Conservation (phyloP, 805 yeast species). For the Kazachstania africana region DNA sequence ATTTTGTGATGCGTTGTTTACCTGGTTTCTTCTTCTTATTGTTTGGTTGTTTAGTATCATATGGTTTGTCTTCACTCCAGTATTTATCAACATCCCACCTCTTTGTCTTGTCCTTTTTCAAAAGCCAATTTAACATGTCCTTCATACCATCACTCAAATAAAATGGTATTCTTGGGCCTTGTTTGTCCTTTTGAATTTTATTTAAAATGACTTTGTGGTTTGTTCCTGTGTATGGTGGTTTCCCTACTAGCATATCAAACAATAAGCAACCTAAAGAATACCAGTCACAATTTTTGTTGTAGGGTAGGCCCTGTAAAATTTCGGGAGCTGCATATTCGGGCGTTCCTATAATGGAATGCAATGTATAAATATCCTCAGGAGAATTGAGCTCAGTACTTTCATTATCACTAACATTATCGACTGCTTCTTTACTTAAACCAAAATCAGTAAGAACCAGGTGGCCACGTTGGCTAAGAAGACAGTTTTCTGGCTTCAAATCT, state of each 20-base stretch:
- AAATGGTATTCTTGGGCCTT: conserved; percentile 47
- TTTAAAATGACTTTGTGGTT: conserved; percentile 66
- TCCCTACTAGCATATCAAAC: conserved; percentile 70
- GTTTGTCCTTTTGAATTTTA: conserved; percentile 57
- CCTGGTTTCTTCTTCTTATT: conserved; percentile 19
- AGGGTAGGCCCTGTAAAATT: conserved; percentile 62
- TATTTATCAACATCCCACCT: conserved; percentile 50
- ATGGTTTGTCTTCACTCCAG: conserved; percentile 26
- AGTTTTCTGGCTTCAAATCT: conserved; percentile 83
- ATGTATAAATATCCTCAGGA: conserved; percentile 23
- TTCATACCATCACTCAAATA: conserved; percentile 72
- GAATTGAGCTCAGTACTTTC: conserved; percentile 2
- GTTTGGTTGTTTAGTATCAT: conserved; percentile 5
- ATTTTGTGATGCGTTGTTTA: conserved; percentile 22
- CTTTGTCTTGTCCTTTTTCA: conserved; percentile 59
- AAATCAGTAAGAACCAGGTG: conserved; percentile 77
- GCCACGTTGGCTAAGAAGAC: conserved; percentile 58
- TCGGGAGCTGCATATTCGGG: conserved; percentile 72
- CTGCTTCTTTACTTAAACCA: conserved; percentile 48
- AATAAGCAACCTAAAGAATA: conserved; percentile 83
- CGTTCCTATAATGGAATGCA: conserved; percentile 33
- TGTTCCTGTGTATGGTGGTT: conserved; percentile 82
- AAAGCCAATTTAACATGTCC: conserved; percentile 52
- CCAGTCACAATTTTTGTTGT: conserved; percentile 78
- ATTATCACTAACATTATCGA: conserved; percentile 3